phyloP scores from a whole-genome alignment of 176 grass and related monocot genomes.

The Poa pratensis region DNA sequence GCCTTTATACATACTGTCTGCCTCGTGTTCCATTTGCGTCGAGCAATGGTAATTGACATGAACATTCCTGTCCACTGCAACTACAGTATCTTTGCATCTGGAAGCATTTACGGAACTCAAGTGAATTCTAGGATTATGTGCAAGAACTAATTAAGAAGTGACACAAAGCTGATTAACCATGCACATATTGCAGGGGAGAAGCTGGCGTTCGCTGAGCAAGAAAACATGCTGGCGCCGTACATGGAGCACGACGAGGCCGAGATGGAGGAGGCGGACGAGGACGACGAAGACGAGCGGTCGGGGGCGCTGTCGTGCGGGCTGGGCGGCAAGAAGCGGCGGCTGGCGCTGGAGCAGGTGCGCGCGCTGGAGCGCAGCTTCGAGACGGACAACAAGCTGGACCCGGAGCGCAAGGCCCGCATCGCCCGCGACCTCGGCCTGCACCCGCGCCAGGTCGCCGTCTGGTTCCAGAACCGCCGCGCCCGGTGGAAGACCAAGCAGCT shows the following conservation, averaged over 20 bases:
- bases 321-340: constrained; percentile 66
- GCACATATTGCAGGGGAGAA: constrained; percentile 35
- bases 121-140: not conserved
- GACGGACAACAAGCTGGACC: constrained; percentile 69
- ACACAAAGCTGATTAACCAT: not conserved
- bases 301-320: constrained; percentile 41
- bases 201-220: constrained; percentile 34
- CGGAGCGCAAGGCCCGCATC: constrained; percentile 70
- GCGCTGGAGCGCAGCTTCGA: constrained; percentile 70
- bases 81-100: not conserved
- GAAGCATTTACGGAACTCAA: not conserved
- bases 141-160: not conserved
- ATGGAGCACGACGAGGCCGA: constrained; percentile 48
- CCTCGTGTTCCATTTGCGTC: constrained; percentile 14
- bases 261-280: constrained; percentile 45
- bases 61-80: not conserved
- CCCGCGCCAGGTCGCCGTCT: constrained; percentile 90
- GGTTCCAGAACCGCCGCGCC: constrained; percentile 98
- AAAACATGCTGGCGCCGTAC: not conserved
- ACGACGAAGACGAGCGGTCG: constrained; percentile 27
- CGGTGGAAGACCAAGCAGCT: constrained; percentile 93
- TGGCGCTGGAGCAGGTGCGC: constrained; percentile 58
- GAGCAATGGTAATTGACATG: not conserved
- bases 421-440: constrained; percentile 82
- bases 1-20: constrained; percentile 24